Conservation (phyloP, 2,329 filamentous ascomycete species). For the Alternaria arborescens region DNA sequence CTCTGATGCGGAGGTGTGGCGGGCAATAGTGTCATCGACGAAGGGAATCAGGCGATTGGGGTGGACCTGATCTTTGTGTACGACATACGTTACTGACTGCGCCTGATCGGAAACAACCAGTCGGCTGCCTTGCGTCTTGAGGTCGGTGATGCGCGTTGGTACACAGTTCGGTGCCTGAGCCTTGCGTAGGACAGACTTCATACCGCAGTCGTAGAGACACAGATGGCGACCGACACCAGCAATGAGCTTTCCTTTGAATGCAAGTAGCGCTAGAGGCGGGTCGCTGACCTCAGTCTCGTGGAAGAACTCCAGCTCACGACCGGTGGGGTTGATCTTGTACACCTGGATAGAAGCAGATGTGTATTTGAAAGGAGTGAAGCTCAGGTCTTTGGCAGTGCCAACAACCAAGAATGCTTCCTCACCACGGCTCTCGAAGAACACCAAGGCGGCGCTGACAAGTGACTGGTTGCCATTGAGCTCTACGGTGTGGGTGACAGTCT, state of each 20-base stretch:
- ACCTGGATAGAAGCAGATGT: conserved; percentile 88
- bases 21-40: conserved; percentile 84
- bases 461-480: conserved; percentile 91
- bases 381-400: conserved; percentile 90
- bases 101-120: conserved; percentile 93
- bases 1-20: conserved; percentile 88
- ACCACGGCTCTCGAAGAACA: conserved; percentile 81
- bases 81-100: conserved; percentile 89
- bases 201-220: conserved; percentile 89
- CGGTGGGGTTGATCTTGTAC: conserved; percentile 87
- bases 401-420: conserved; percentile 93
- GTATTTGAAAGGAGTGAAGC: conserved; percentile 74
- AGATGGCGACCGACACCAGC: conserved; percentile 86
- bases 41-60: conserved; percentile 94
- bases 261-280: conserved; percentile 86
- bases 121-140: conserved; percentile 89
- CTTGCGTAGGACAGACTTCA: conserved; percentile 92
- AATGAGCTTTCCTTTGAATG: conserved; percentile 89
- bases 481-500: conserved; percentile 77
- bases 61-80: conserved; percentile 79
- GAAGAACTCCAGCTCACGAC: conserved; percentile 89
- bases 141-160: conserved; percentile 82
- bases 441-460: conserved; percentile 83
- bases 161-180: conserved; percentile 77
- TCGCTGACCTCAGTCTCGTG: conserved; percentile 95